Evolutionary conservation across 2,329 filamentous ascomycete genomes (phyloP), one percentile per base, ranked within the genome.

Genomic region (Colletotrichum spaethianum): DNA sequence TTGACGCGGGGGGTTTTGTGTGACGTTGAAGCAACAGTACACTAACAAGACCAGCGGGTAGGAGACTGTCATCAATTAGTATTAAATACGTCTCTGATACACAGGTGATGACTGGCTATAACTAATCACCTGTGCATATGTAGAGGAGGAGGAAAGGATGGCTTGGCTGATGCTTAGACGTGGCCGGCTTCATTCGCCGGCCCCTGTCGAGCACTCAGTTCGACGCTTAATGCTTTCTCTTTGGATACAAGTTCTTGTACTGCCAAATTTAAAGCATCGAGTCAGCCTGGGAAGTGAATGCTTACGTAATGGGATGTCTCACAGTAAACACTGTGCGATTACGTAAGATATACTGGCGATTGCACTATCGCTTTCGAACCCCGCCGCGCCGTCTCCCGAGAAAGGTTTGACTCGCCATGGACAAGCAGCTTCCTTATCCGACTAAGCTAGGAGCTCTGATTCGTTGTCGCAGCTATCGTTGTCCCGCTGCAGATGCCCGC

Each of bases 381-480:
- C 50, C 48, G 40, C 48, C 12, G 26, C 26, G 36, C n/a, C 33
- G 31, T 36, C 18, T 48, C 20, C 31, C 28, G 40, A 23, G 50
- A 42, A 40, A 28, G 36, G 42, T 57, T 63, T 46, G 53, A 56
- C 63, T 36, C 31, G 20, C n/a, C 23, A 50, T 16, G 44, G 42
- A 42, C 5, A 63, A 69, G n/a, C 42, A 72, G 70, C 65, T 70
- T 69, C 70, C 70, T 69, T 36, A 69, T 72, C 66, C 31, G 65
- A 63, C 53, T 28, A 26, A 28, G 18, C 28, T 40, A 9, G 59
- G 33, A 20, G 44, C 59, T 59, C 36, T 72, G 59, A 72, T 72
- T 72, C 59, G 70, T 23, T 40, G 14, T 63, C 38, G 28, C 53
- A 53, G 65, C 59, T 64, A 55, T 42, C 65, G 20, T 26, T 26